Evolutionary conservation across 2,329 filamentous ascomycete genomes (phyloP), one percentile per base, ranked within the genome.

Genomic region (Emergomyces orientalis): DNA sequence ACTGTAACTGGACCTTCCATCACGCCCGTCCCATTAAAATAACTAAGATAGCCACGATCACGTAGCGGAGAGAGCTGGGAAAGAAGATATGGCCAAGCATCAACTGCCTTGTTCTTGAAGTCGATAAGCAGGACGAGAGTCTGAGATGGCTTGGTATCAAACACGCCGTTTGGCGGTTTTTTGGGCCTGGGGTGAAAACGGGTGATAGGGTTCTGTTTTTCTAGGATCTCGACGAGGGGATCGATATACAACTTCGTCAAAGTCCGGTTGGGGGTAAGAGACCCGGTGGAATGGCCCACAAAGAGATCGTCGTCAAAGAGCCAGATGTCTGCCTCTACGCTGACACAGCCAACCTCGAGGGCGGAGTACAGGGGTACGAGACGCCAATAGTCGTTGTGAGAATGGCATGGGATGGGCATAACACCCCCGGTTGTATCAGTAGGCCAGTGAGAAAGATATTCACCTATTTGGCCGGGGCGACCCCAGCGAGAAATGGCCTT

Each of bases 351-450:
- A 30, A 77, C 81, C 63, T 78, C 74, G 0, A 85, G 73, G 13
- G 82, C 82, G n/a, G 81, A 81, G 68, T 78, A 83, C 0, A 85
- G 75, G 0, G 82, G 82, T 0, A 82, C 75, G 1, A 74, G 75
- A 9, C 81, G 80, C 81, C 81, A 84, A 70, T 85, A 84, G 69
- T 85, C 82, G 67, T 85, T 85, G 67, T 85, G 82, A 2, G 81
- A 84, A 67, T 84, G 82, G 64, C 81, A 84, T 39, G 74, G 75
- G 14, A 81, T 77, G 0, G 82, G 81, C 1, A 72, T 69, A 39
- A 83, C 77, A 63, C 80, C 79, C 27, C 76, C 77, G 3, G 81
- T 82, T 65, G 80, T 74, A 67, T 82, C 80, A 1, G 80, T 77
- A 0, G 80, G 77, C 76, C 76, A 79, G 63, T 70, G 72, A 13